phyloP scores from a whole-genome alignment of 164 flowering plant species.

The Vitis rotundifolia region DNA sequence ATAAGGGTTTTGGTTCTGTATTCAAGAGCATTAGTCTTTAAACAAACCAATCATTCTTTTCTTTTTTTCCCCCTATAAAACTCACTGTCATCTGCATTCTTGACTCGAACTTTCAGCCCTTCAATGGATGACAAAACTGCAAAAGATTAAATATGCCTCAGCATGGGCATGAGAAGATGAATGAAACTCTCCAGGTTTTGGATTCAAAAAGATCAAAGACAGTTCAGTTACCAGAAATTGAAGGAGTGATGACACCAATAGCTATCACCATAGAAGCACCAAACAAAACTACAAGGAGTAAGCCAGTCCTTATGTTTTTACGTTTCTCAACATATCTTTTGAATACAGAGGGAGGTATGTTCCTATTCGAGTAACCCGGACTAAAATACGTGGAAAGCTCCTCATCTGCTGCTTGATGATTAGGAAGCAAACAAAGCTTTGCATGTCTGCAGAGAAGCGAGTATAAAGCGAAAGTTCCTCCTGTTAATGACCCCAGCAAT shows the following conservation, averaged over 20 bases:
- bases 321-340: slow-evolving; percentile 55
- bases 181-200: neutral
- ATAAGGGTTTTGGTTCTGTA: neutral
- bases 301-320: slow-evolving; percentile 42
- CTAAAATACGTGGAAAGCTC: slow-evolving; percentile 61
- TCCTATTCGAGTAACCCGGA: slow-evolving; percentile 24
- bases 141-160: slow-evolving; percentile 19
- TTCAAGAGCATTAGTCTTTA: neutral
- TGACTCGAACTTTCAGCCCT: slow-evolving; percentile 43
- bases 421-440: slow-evolving; percentile 59
- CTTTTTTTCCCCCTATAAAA: neutral
- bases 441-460: slow-evolving; percentile 70
- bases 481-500: slow-evolving; percentile 30
- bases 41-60: too few species aligned
- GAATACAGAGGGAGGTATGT: slow-evolving; percentile 26
- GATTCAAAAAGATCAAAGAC: neutral
- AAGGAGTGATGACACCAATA: slow-evolving; percentile 61
- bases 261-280: slow-evolving; percentile 61
- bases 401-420: slow-evolving; percentile 74
- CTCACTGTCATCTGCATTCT: slow-evolving; percentile 41
- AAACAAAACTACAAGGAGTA: slow-evolving; percentile 60
- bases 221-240: slow-evolving; percentile 57
- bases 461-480: slow-evolving; percentile 74
- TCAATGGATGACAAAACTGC: slow-evolving; percentile 69
- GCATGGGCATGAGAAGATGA: neutral